Base-by-base conservation (phyloP, 768 basidiomycete species). In the Cystobasidium ongulense region DNA sequence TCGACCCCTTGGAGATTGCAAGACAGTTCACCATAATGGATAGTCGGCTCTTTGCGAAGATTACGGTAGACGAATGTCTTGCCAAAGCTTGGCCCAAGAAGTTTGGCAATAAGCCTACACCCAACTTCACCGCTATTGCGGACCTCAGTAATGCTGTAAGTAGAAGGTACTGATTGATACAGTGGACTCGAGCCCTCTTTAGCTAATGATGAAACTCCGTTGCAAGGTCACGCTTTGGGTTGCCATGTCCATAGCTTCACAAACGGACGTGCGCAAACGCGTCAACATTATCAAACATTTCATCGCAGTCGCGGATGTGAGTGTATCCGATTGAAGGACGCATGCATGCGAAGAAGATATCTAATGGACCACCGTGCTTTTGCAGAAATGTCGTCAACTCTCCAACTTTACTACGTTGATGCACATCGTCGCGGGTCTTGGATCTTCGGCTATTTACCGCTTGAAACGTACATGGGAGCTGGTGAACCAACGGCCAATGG, bases 341-440 rank as follows among this genome's bases (percentile, higher is more conserved):
- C 27, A 35, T 10, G 35, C 72, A 15, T 31, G n/a, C n/a, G n/a
- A n/a, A n/a, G n/a, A n/a, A n/a, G n/a, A n/a, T n/a, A n/a, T n/a
- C n/a, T n/a, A n/a, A n/a, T n/a, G n/a, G n/a, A n/a, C n/a, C n/a
- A n/a, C n/a, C n/a, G 15, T 1, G 10, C n/a, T 17, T n/a, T 7
- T 71, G 1, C n/a, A 97, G 94, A 90, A 91, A 35, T 95, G 94
- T 80, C 90, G 91, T 57, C 81, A 82, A 21, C 82, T 97, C 76
- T 90, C 94, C 81, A 98, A 98, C 82, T 97, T 92, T 82, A 94
- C 93, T 23, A 90, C 88, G n/a, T 91, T 98, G 88, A 91, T 92
- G 73, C 92, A 93, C 38, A 90, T 98, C 71, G 88, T 93, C 41
- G 95, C 95, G 17, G 95, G 93, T 7, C 84, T 97, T 66, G 94